Conservation (phyloP, 2,329 filamentous ascomycete species). For the Raffaelea arxii region DNA sequence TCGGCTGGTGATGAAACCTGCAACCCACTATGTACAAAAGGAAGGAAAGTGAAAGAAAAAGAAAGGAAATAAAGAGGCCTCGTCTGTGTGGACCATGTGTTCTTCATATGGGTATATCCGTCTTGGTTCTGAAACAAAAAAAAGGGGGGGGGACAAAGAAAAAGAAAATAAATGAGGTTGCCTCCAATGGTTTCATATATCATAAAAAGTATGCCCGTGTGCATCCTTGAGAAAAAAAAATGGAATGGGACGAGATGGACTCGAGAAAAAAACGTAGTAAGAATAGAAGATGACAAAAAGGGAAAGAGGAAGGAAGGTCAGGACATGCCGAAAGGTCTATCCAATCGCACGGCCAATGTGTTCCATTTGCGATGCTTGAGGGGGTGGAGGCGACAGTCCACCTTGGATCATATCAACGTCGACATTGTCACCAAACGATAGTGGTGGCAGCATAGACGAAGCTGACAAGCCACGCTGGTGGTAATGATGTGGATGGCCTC, state of each 20-base stretch:
- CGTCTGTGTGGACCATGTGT: not conserved
- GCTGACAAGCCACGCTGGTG: not conserved
- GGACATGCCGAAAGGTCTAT: conserved; percentile 14
- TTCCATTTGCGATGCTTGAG: conserved; percentile 11
- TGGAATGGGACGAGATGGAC: not conserved
- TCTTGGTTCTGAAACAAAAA: not conserved
- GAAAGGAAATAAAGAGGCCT: not conserved
- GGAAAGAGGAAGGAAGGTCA: not conserved
- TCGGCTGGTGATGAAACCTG: no score
- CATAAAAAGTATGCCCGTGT: no score
- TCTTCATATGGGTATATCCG: not conserved
- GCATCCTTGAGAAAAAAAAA: no score
- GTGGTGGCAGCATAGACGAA: not conserved
- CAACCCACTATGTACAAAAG: not conserved
- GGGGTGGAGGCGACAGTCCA: conserved; percentile 38
- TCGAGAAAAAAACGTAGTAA: not conserved
- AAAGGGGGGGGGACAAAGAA: not conserved
- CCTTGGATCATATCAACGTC: conserved; percentile 31
- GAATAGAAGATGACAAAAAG: not conserved
- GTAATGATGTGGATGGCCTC: not conserved
- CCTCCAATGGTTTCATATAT: no score
- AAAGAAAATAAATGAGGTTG: not conserved
- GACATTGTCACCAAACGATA: not conserved
- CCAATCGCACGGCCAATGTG: conserved; percentile 46
- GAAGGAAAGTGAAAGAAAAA: not conserved